Conservation (phyloP, 2,329 filamentous ascomycete species). For the Pseudogymnoascus sp. region DNA sequence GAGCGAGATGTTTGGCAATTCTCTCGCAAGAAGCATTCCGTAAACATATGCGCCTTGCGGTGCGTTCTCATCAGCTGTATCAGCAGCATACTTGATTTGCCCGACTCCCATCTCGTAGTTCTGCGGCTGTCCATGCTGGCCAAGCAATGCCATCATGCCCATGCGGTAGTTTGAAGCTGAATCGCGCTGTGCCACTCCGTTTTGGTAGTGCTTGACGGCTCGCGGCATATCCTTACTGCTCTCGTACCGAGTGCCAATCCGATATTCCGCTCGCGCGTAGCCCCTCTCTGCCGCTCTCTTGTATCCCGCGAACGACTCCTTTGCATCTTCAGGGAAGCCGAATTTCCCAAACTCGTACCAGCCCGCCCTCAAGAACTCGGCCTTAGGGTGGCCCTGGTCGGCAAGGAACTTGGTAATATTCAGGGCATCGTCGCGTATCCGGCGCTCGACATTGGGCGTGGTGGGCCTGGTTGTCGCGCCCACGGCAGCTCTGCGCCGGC, state of each 20-base stretch:
- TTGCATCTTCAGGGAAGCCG: slow-evolving; percentile 81
- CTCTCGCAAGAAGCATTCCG: slow-evolving; percentile 85
- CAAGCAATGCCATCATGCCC: slow-evolving; percentile 95
- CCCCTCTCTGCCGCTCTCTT: slow-evolving; percentile 76
- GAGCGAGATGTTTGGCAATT: slow-evolving; percentile 82
- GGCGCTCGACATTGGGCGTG: slow-evolving; percentile 82
- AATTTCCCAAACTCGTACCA: slow-evolving; percentile 99
- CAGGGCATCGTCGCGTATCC: slow-evolving; percentile 77
- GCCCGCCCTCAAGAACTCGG: slow-evolving; percentile 88
- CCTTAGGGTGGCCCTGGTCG: slow-evolving; percentile 85
- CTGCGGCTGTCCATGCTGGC: slow-evolving; percentile 83
- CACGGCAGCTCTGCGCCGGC: slow-evolving; percentile 57
- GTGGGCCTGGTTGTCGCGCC: slow-evolving; percentile 49
- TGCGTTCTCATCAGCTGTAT: slow-evolving; percentile 88
- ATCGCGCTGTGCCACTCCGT: slow-evolving; percentile 70
- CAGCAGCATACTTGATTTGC: slow-evolving; percentile 73
- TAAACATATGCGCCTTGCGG: slow-evolving; percentile 93
- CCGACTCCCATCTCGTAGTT: slow-evolving; percentile 72
- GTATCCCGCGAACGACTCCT: slow-evolving; percentile 86
- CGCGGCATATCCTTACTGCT: slow-evolving; percentile 87
- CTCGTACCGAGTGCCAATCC: slow-evolving; percentile 97
- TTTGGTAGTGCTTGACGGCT: slow-evolving; percentile 82
- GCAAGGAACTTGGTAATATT: slow-evolving; percentile 88
- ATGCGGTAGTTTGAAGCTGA: slow-evolving; percentile 80
- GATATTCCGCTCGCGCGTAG: slow-evolving; percentile 83